These are phyloP conservation scores for Balansia obtecta DNA, from an alignment of 2,329 filamentous ascomycete species.

Conservation along the genomic window DNA sequence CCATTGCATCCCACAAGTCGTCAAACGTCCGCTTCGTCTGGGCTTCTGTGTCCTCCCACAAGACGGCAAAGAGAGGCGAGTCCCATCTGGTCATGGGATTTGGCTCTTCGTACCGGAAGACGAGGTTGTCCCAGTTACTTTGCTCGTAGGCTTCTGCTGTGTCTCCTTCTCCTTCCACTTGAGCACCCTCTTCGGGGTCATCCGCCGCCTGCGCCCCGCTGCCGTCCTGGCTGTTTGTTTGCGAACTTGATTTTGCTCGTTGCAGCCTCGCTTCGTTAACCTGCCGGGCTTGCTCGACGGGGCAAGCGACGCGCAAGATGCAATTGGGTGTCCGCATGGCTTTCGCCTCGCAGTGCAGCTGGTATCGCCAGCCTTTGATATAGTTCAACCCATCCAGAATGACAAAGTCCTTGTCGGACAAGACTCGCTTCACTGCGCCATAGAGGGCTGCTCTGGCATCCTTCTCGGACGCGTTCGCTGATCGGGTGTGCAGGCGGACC, in stretches of 20 bases:
- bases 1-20: conserved; percentile 63
- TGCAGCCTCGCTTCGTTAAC: conserved; percentile 50
- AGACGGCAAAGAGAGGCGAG: conserved; percentile 65
- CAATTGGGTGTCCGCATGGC: conserved; percentile 64
- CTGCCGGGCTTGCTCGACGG: conserved; percentile 34
- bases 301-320: conserved; percentile 53
- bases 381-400: conserved; percentile 75
- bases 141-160: conserved; percentile 34
- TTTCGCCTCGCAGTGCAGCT: conserved; percentile 76
- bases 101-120: conserved; percentile 76
- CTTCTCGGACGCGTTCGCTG: conserved; percentile 66
- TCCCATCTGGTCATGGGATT: conserved; percentile 81
- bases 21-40: conserved; percentile 44
- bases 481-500: conserved; percentile 48
- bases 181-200: neutral
- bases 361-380: conserved; percentile 83
- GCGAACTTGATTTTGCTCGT: neutral
- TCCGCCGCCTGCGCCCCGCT: conserved; percentile 1
- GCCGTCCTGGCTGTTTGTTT: conserved; percentile 1
- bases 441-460: conserved; percentile 67
- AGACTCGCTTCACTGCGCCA: conserved; percentile 64
- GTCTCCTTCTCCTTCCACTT: neutral
- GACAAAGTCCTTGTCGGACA: conserved; percentile 62
- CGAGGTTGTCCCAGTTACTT: conserved; percentile 62
- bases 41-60: conserved; percentile 61